Evolutionary conservation across 306 rosid species (phyloP).

Genomic region (Urtica urens): DNA sequence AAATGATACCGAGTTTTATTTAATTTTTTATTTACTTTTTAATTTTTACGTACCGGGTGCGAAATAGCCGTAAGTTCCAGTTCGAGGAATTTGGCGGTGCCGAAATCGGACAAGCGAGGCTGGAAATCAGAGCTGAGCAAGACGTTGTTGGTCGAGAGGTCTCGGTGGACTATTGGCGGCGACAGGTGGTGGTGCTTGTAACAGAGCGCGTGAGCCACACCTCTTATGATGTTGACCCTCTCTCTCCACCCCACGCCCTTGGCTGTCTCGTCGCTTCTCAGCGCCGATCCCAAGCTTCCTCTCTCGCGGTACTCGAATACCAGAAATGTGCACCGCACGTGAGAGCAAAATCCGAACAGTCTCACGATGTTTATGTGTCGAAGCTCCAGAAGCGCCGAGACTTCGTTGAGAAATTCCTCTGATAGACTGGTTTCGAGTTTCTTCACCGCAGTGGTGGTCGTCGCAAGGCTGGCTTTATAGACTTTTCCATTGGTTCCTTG

Average conservation of each 20-base stretch:
- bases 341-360: slow-evolving; percentile 14
- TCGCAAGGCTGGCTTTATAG: slow-evolving; percentile 22
- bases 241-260: slow-evolving; percentile 19
- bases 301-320: slow-evolving; percentile 14
- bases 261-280: slow-evolving; percentile 11
- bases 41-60: slow-evolving; percentile 33
- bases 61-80: slow-evolving; percentile 18
- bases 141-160: slow-evolving; percentile 17
- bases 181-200: slow-evolving; percentile 21
- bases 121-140: slow-evolving; percentile 11
- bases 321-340: slow-evolving; percentile 5
- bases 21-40: background rate
- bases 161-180: slow-evolving; percentile 14
- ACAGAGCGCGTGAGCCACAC: slow-evolving; percentile 16
- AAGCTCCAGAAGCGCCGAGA: slow-evolving; percentile 11
- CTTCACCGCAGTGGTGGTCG: slow-evolving; percentile 26
- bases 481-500: slow-evolving; percentile 25
- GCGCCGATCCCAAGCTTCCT: slow-evolving; percentile 14
- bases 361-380: slow-evolving; percentile 23
- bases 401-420: slow-evolving; percentile 16
- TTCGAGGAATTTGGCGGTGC: slow-evolving; percentile 17
- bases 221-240: slow-evolving; percentile 18
- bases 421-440: slow-evolving; percentile 3
- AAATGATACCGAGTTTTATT: background rate
- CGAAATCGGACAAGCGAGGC: slow-evolving; percentile 21